Base-by-base conservation (phyloP, 495 filamentous ascomycete genomes). In the Neurospora sp. region DNA sequence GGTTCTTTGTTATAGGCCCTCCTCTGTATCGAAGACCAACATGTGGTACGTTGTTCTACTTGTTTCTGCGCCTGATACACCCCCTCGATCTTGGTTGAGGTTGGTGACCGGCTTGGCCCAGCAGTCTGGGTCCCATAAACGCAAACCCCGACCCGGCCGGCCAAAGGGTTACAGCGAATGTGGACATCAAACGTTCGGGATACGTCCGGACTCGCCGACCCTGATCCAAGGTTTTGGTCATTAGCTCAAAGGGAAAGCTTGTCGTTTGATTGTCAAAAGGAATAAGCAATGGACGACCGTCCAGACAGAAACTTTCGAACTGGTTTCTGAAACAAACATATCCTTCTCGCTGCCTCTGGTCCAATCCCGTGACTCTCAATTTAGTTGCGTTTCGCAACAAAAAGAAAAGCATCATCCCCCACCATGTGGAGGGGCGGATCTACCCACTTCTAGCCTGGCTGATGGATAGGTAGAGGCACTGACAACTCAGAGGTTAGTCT, bases 381-480 rank as follows among this genome's bases (percentile, higher is more conserved):
- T 65, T 65, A 65, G 53, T 18, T 65, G 53, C 53, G 53, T 65
- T 65, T 65, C 53, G 65, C 70, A 44, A 71, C 69, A 40, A 74
- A 69, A 65, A 74, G 68, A 71, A 40, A 69, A 72, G 46, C 42
- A 65, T 65, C 53, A 35, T 53, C 46, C 70, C 73, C 69, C 73
- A 72, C 75, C 39, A 61, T 71, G 74, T 71, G 75, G 71, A 74
- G 73, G 69, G 69, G 75, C 74, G 27, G 53, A 65, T 53, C 46
- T 68, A 71, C 69, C 73, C 70, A 74, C 39, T 44, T 71, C 73
- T 71, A 72, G 70, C 73, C 71, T 71, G 69, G 73, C 72, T 40
- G 38, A 37, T 65, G 53, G 41, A 35, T 31, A 27, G 37, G 68
- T 72, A 40, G 38, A 46, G 39, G 48, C 71, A 69, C 46, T 74